Evolutionary conservation across 495 filamentous ascomycete species (phyloP).

Genomic region (Lepraria neglecta): DNA sequence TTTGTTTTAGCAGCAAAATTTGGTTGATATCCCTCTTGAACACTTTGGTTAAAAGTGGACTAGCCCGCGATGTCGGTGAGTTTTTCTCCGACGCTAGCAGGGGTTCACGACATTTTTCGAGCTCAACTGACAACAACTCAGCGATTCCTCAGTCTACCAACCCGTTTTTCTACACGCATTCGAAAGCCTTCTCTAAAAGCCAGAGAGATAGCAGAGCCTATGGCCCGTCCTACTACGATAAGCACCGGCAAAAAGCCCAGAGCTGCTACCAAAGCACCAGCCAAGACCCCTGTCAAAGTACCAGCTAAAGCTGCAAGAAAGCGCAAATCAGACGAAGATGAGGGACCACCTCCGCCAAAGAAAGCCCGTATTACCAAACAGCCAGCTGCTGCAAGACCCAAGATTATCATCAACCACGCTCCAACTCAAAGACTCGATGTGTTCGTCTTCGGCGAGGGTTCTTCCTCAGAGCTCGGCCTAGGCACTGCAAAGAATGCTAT

Average conservation of each 20-base stretch:
- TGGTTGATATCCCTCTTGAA: too few relatives aligned
- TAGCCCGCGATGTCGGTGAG: conserved; percentile 2
- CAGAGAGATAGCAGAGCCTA: not conserved
- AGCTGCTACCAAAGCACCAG: conserved; percentile 13
- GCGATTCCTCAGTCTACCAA: not conserved
- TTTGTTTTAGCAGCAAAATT: too few relatives aligned
- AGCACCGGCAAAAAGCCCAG: conserved; percentile 1
- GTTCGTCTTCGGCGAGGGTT: conserved; percentile 63
- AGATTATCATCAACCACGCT: conserved; percentile 41
- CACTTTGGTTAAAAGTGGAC: too few relatives aligned
- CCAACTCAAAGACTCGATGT: conserved; percentile 50
- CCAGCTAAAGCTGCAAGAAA: conserved; percentile 33
- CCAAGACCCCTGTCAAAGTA: conserved; percentile 10
- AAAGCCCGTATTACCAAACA: conserved; percentile 27
- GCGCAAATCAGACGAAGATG: conserved; percentile 35
- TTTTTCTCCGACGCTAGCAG: conserved; percentile 11
- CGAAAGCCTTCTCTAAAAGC: not conserved
- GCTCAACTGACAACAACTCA: conserved; percentile 1
- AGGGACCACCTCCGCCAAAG: conserved; percentile 19
- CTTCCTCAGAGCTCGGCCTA: conserved; percentile 61
- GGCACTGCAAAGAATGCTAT: conserved; percentile 54
- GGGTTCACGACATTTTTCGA: conserved; percentile 15
- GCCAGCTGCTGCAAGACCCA: conserved; percentile 25
- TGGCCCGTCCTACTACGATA: not conserved
- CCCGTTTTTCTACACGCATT: not conserved